Base-by-base conservation (phyloP, 2,329 filamentous ascomycete genomes). In the Ploettnerulaceae sp. region DNA sequence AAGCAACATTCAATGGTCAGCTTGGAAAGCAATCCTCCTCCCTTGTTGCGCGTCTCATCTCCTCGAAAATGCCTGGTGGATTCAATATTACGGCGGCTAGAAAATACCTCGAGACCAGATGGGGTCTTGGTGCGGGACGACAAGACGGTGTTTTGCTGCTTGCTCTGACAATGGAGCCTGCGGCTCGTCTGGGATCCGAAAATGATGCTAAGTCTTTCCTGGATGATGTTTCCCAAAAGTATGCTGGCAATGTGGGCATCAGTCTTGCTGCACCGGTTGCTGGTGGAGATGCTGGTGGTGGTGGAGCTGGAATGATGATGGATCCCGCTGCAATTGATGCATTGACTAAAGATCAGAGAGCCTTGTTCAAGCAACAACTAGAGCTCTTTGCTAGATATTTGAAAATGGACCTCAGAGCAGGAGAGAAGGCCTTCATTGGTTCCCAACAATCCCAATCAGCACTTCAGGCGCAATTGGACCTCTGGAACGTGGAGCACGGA, bases 21-120 rank as follows among this genome's bases (percentile, higher is more conserved):
- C 81, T 98, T 52, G 93, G 93, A 68, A 98, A 98, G 72, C 90
- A 96, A 60, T 95, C 93, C 0, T 85, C 87, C 44, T 94, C 90
- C 2, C 79, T 98, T 47, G 85, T 98, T 66, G 93, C 93, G 39
- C 85, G 93, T 58, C 75, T 98, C 66, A 93, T 98, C 33, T 97
- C 93, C 2, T 96, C 93, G 22, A 98, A 98, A 73, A 98, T 98
- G 93, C 93, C 93, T 37, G 93, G 91, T 72, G 93, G 93, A 53
- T 98, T 98, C 80, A 98, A 97, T 68, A 97, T 97, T 67, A 97
- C 91, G 63, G 78, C 89, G 9, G 88, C 94, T 36, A 81, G 93
- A 62, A 98, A 98, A 71, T 94, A 98, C 64, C 73, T 98, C 34
- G 91, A 96, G 71, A 89, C 86, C 12, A 80, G 89, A 67, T 98